These are phyloP conservation scores for Escallonia herrerae DNA, from an alignment of 129 eudicot species.

Conservation along the genomic window DNA sequence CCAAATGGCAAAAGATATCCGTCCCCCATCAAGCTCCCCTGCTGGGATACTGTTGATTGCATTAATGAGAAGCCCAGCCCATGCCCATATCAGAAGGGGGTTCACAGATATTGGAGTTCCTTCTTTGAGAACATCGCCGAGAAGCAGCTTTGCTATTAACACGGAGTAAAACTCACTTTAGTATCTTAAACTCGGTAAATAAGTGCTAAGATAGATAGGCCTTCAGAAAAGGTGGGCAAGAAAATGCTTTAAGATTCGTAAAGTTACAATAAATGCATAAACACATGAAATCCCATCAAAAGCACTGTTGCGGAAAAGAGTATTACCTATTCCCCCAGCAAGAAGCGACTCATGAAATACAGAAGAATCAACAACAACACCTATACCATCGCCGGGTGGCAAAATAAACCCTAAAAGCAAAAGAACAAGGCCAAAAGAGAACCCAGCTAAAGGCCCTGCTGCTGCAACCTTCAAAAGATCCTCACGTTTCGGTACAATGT, in stretches of 20 bases:
- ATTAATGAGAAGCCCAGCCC: constrained; percentile 98
- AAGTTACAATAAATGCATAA: too few species aligned
- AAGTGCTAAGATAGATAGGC: not conserved
- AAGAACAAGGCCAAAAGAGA: constrained; percentile 70
- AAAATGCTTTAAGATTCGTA: too few species aligned
- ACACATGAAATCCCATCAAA: too few species aligned
- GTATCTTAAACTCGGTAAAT: not conserved
- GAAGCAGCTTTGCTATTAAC: constrained; percentile 76
- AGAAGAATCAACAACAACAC: constrained; percentile 72
- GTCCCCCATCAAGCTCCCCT: constrained; percentile 97
- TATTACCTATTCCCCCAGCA: constrained; percentile 88
- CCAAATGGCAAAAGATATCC: constrained; percentile 89
- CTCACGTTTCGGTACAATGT: constrained; percentile 80
- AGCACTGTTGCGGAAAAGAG: too few species aligned
- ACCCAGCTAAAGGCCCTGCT: constrained; percentile 99
- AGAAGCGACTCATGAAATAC: constrained; percentile 92
- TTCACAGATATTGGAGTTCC: constrained; percentile 72
- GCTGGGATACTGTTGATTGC: constrained; percentile 99
- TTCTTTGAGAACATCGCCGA: constrained; percentile 91
- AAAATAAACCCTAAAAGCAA: constrained; percentile 77
- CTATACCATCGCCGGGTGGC: constrained; percentile 83
- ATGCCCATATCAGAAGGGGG: constrained; percentile 91
- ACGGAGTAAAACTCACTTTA: constrained; percentile 4
- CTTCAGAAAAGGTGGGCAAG: not conserved
- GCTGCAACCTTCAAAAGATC: constrained; percentile 90